A percentile compares a stretch with the other conserved stretches of the same genome.
phyloP scores from a whole-genome alignment of 495 filamentous ascomycete species.

The Hypoxylon crocopeplum region DNA sequence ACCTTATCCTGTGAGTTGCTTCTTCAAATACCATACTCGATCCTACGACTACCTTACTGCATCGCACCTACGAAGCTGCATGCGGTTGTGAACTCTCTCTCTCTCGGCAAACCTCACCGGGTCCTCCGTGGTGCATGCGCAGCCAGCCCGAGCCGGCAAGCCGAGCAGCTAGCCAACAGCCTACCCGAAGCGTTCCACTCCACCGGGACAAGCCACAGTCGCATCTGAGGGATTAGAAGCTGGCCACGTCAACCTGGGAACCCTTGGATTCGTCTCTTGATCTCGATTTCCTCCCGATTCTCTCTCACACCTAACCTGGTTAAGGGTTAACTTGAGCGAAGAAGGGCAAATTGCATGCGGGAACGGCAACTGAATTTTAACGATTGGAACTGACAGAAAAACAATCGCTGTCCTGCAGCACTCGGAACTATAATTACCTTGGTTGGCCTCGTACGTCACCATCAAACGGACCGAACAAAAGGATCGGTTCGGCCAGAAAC shows the following conservation, averaged over 20 bases:
- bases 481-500: constrained; percentile 35
- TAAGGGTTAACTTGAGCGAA: not conserved
- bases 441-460: constrained; percentile 13
- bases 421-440: constrained; percentile 7
- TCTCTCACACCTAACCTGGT: not conserved
- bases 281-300: not conserved
- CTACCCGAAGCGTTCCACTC: constrained; percentile 35
- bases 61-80: constrained; percentile 24
- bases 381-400: not conserved
- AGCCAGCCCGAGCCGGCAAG: constrained; percentile 37
- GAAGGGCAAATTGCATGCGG: not conserved
- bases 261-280: not conserved
- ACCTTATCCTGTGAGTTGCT: constrained; percentile 19
- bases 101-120: constrained; percentile 28
- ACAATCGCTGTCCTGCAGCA: not conserved
- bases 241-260: constrained; percentile 10
- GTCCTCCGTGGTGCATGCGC: constrained; percentile 25
- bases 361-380: not conserved
- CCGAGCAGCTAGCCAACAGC: constrained; percentile 29
- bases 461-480: constrained; percentile 33
- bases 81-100: constrained; percentile 28
- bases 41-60: constrained; percentile 22
- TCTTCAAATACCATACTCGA: constrained; percentile 17
- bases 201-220: constrained; percentile 37
- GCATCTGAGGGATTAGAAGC: constrained; percentile 32